phyloP scores from a whole-genome alignment of 2,329 filamentous ascomycete species.

The Cladosporium sp. region DNA sequence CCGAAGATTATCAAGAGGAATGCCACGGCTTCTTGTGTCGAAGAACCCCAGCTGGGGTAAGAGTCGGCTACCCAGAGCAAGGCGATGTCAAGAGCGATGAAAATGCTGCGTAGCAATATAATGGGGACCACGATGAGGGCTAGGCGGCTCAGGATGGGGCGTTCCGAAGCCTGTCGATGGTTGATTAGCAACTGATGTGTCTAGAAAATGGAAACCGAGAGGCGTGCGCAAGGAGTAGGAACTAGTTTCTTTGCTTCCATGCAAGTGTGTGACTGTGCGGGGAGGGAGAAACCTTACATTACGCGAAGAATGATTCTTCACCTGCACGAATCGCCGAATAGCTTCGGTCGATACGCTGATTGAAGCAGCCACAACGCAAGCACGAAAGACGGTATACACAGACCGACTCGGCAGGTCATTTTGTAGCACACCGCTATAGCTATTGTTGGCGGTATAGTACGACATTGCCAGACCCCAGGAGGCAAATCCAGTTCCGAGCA shows the following conservation, averaged over 20 bases:
- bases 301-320: slow-evolving; percentile 9
- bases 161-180: slow-evolving; percentile 12
- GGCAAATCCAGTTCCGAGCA: slow-evolving; percentile 7
- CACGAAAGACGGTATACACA: slow-evolving; percentile 1
- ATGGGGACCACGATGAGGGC: slow-evolving; percentile 5
- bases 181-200: too few relatives aligned
- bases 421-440: slow-evolving; percentile 3
- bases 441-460: not conserved
- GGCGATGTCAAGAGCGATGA: slow-evolving; percentile 14
- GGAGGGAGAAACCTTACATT: not conserved
- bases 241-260: too few relatives aligned
- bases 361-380: slow-evolving; percentile 1
- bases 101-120: slow-evolving; percentile 7
- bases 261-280: not conserved
- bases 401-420: not conserved
- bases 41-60: not conserved
- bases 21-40: not conserved
- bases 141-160: slow-evolving; percentile 6
- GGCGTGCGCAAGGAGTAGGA: too few relatives aligned
- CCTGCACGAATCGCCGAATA: slow-evolving; percentile 1
- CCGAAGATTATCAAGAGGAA: slow-evolving; percentile 14
- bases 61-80: slow-evolving; percentile 3
- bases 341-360: slow-evolving; percentile 9
- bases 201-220: too few relatives aligned
- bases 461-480: slow-evolving; percentile 9